Evolutionary conservation across 805 yeast genomes (phyloP), one percentile per base, ranked within the genome.

Genomic region (Saccharomycopsis fodiens): DNA sequence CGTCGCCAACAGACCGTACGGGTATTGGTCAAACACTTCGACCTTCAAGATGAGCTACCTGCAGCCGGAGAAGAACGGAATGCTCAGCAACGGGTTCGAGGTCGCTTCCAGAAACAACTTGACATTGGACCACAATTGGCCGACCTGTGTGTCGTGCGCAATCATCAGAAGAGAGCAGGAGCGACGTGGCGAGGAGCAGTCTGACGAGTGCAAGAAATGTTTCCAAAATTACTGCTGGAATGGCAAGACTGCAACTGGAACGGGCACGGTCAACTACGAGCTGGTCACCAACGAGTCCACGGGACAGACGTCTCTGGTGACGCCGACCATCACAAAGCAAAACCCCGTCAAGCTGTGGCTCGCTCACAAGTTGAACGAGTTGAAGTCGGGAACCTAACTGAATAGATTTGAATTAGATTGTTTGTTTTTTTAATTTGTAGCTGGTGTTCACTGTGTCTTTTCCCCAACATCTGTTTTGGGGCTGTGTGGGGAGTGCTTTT

Each of bases 91-190:
- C 59, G 95, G 95, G 7, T 83, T 77, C 58, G 85, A 84, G 55
- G 71, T 76, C 13, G 74, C 81, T 10, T 69, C 89, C 1, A 73
- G 82, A 57, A 68, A 70, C 47, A 85, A 85, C 59, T 63, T 77
- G 31, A 82, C 94, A 10, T 58, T 80, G 21, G 93, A 84, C 54
- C 59, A 65, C 3, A 78, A 82, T 34, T 86, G 85, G 80, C 66
- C 74, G 36, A 73, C 78, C 3, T 86, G 95, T 67, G 71, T 86
- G 40, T 84, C 84, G 2, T 86, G 95, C 69, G 95, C 94, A 7
- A 73, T 86, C 39, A 70, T 85, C 48, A 81, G 85, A 65, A 77
- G 95, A 60, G 76, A 82, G 35, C 79, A 80, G 58, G 93, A 85
- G 64, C 71, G 88, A 58, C 62, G 70, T 32, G 78, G 79, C 22